Evolutionary conservation across 2,329 filamentous ascomycete genomes (phyloP).

Genomic region (Fusarium sp.): DNA sequence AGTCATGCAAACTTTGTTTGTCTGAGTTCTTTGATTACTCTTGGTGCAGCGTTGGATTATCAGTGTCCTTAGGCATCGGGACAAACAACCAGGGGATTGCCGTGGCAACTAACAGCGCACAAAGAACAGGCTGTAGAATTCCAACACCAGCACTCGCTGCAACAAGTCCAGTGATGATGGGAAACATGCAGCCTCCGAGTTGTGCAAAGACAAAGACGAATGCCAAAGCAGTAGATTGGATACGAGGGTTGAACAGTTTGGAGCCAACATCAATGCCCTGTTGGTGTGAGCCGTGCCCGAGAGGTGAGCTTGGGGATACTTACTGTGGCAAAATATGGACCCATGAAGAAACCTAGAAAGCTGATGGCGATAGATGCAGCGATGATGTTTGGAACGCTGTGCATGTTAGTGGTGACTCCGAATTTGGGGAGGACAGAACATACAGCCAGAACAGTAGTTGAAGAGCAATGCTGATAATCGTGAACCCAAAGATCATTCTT

Average conservation of each 20-base stretch:
- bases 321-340: constrained; percentile 68
- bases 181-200: constrained; percentile 66
- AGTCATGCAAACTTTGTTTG: accelerated
- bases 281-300: not conserved
- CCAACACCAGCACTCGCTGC: constrained; percentile 58
- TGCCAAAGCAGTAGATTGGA: constrained; percentile 53
- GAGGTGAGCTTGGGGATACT: constrained; percentile 13
- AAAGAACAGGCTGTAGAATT: constrained; percentile 64
- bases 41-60: constrained; percentile 49
- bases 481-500: constrained; percentile 67
- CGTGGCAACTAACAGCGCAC: constrained; percentile 60
- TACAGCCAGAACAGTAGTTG: constrained; percentile 72
- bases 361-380: constrained; percentile 65
- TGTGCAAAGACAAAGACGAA: constrained; percentile 70
- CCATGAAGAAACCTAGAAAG: constrained; percentile 67
- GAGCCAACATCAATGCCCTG: constrained; percentile 66
- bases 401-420: not conserved
- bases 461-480: constrained; percentile 61
- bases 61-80: constrained; percentile 50
- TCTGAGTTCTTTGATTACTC: constrained; percentile 41
- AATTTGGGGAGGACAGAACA: constrained; percentile 15
- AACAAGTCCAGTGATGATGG: constrained; percentile 65
- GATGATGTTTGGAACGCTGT: constrained; percentile 57
- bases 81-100: constrained; percentile 60
- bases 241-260: constrained; percentile 59